Evolutionary conservation across 2,329 filamentous ascomycete species (phyloP).

Genomic region (Aspergillus hiratsukae): DNA sequence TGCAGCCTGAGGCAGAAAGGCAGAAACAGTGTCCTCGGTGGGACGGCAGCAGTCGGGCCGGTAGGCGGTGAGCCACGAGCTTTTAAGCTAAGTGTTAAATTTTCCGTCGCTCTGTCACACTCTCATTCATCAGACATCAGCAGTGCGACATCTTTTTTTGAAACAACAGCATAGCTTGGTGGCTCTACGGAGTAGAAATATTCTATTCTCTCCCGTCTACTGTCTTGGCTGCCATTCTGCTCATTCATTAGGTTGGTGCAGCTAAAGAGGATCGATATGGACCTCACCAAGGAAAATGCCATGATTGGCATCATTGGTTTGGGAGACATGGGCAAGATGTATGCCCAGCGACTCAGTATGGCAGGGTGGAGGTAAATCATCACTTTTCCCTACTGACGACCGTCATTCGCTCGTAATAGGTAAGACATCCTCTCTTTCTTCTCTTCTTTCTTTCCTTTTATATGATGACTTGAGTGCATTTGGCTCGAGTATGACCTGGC

Average conservation of each 20-base stretch:
- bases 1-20: constrained; percentile 14
- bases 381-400: background rate
- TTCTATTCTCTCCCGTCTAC: background rate
- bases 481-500: constrained; percentile 94
- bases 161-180: background rate
- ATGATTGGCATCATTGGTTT: constrained; percentile 94
- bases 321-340: constrained; percentile 99
- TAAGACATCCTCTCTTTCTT: constrained; percentile 17
- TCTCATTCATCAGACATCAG: background rate
- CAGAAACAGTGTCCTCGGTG: background rate
- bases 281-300: constrained; percentile 58
- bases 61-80: constrained; percentile 19
- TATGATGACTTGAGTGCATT: constrained; percentile 99
- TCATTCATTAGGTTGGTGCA: background rate
- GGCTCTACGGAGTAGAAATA: background rate
- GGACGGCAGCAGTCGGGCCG: constrained; percentile 25
- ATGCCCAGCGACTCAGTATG: constrained; percentile 78
- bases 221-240: background rate
- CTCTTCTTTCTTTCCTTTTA: constrained; percentile 16
- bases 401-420: constrained; percentile 24
- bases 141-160: background rate
- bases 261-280: constrained; percentile 19
- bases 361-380: constrained; percentile 78
- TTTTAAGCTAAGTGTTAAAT: constrained; percentile 25
- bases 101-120: background rate